Evolutionary conservation across 2,329 filamentous ascomycete genomes (phyloP).

Genomic region (Colletotrichum costaricense): DNA sequence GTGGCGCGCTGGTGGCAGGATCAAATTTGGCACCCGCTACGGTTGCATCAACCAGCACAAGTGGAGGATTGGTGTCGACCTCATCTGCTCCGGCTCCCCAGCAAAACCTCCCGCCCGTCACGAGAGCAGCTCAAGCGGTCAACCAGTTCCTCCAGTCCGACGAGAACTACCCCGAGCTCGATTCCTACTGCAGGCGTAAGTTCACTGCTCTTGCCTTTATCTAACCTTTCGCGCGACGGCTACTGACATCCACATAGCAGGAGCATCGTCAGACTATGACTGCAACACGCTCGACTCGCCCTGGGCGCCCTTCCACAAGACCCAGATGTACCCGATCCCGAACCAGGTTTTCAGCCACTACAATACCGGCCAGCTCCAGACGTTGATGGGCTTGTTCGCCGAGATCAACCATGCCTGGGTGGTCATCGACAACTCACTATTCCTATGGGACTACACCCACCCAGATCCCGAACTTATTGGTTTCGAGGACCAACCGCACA

Average conservation of each 20-base stretch:
- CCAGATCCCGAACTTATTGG: conserved; percentile 92
- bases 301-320: conserved; percentile 91
- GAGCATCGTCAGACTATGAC: conserved; percentile 93
- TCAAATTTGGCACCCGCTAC: conserved; percentile 37
- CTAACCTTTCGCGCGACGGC: not conserved
- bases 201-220: conserved; percentile 36
- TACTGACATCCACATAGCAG: conserved; percentile 69
- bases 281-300: conserved; percentile 73
- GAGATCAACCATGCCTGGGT: conserved; percentile 97
- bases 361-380: conserved; percentile 86
- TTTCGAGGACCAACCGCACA: conserved; percentile 88
- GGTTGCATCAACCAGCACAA: conserved; percentile 41
- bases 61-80: conserved; percentile 45
- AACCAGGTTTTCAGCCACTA: conserved; percentile 94
- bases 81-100: conserved; percentile 57
- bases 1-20: conserved; percentile 18
- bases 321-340: conserved; percentile 88
- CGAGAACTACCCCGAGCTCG: conserved; percentile 86
- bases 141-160: conserved; percentile 83
- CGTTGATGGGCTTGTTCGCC: conserved; percentile 95
- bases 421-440: conserved; percentile 93
- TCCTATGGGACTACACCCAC: conserved; percentile 97
- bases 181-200: conserved; percentile 90
- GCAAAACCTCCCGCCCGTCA: conserved; percentile 71
- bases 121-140: conserved; percentile 85